Conservation (phyloP, 83 land plant species). For the Diphasiastrum complanatum region DNA sequence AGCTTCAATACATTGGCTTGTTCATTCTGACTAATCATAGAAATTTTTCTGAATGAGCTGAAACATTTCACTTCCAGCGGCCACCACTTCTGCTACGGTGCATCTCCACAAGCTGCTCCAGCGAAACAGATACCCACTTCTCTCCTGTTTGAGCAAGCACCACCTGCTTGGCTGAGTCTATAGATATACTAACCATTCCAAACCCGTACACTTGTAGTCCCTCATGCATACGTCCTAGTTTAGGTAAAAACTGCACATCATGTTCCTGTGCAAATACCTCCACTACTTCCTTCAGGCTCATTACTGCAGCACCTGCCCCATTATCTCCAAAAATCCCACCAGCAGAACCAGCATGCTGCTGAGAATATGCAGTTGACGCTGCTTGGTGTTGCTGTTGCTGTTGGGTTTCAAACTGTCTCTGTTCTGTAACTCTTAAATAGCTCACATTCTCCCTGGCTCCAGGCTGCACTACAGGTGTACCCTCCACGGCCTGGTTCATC, state of each 20-base stretch:
- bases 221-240: conserved; percentile 65
- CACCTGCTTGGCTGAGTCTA: conserved; percentile 66
- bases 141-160: conserved; percentile 68
- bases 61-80: conserved; percentile 29
- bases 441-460: conserved; percentile 75
- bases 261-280: conserved; percentile 63
- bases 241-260: conserved; percentile 70
- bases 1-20: too few species aligned
- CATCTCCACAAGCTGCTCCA: conserved; percentile 69
- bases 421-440: conserved; percentile 67
- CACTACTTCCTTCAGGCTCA: conserved; percentile 81
- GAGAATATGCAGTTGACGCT: conserved; percentile 39
- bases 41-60: too few species aligned
- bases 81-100: conserved; percentile 37
- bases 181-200: conserved; percentile 61
- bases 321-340: conserved; percentile 23
- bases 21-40: too few species aligned
- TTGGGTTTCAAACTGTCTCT: conserved; percentile 66
- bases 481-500: conserved; percentile 87
- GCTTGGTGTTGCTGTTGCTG: conserved; percentile 33
- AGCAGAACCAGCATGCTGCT: conserved; percentile 30
- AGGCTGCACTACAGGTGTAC: conserved; percentile 58
- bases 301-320: conserved; percentile 23
- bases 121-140: conserved; percentile 57
- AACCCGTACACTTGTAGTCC: conserved; percentile 84